Percentiles rank a stretch among this genome's conserved stretches.
Conservation (phyloP, 2,329 filamentous ascomycete genomes). For the Thielaviopsis musarum region DNA sequence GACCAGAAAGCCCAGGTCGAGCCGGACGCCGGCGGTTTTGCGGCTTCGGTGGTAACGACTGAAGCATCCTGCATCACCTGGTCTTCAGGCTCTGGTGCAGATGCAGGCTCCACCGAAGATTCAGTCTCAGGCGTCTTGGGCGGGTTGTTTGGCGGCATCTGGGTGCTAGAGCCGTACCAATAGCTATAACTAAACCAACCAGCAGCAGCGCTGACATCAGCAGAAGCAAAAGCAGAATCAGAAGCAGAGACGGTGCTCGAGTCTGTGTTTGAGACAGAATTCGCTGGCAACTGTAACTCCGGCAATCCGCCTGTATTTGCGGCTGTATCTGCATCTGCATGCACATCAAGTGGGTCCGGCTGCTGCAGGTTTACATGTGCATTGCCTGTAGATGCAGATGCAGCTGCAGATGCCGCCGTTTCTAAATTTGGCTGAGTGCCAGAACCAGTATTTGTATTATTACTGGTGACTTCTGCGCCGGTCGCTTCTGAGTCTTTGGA, state of each 20-base stretch:
- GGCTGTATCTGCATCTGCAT: neutral
- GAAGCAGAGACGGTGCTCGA: too few relatives aligned
- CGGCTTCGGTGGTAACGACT: slow-evolving; percentile 14
- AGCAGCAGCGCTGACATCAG: neutral
- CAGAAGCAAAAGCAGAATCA: neutral
- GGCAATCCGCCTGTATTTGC: neutral
- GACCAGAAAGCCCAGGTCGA: slow-evolving; percentile 78
- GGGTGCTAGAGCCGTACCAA: neutral
- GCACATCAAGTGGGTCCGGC: neutral
- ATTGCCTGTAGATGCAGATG: neutral
- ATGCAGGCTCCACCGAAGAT: neutral
- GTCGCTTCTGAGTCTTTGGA: neutral
- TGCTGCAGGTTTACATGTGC: neutral
- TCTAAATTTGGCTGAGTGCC: neutral
- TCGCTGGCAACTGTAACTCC: neutral
- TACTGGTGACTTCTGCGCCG: neutral
- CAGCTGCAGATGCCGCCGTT: neutral
- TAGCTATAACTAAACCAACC: neutral
- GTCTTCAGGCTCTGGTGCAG: neutral
- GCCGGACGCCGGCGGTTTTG: slow-evolving; percentile 22
- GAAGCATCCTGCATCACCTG: neutral
- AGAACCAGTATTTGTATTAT: too few relatives aligned
- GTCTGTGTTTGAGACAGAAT: neutral
- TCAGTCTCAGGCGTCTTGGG: neutral
- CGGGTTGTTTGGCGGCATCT: slow-evolving; percentile 11